A percentile compares a stretch with the other conserved stretches of the same genome.
These are phyloP conservation scores for Penicillium sp. DNA, from an alignment of 2,329 filamentous ascomycete genomes.

Conservation along the genomic window DNA sequence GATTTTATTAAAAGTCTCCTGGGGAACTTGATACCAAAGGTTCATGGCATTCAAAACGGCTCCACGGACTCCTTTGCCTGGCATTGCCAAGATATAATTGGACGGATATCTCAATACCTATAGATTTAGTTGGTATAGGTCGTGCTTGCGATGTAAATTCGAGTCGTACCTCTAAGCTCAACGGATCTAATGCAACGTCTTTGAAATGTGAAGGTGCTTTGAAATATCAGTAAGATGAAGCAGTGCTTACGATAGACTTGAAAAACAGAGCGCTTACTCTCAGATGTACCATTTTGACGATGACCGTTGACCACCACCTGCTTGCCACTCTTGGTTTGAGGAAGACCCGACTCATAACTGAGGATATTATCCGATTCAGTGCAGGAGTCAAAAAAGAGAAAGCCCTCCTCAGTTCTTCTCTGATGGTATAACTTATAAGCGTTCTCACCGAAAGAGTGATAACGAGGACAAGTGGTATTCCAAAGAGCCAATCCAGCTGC, in stretches of 20 bases:
- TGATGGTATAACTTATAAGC: neutral
- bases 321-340: too few species aligned
- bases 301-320: too few species aligned
- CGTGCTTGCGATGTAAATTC: neutral
- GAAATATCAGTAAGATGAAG: neutral
- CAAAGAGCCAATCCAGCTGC: neutral
- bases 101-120: neutral
- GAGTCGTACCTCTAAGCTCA: neutral
- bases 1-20: neutral
- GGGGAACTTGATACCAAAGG: slow-evolving; percentile 2
- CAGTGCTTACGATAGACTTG: neutral
- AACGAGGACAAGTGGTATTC: neutral
- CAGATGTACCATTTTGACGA: neutral
- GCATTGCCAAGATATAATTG: slow-evolving; percentile 1
- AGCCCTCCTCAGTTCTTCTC: neutral
- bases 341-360: neutral
- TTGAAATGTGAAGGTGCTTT: neutral
- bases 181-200: neutral
- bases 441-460: neutral
- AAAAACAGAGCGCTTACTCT: neutral
- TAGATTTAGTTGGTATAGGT: neutral
- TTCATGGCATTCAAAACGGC: slow-evolving; percentile 1
- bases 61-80: slow-evolving; percentile 4
- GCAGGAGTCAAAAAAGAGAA: neutral
- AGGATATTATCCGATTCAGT: neutral